Percentiles rank a stretch among this genome's conserved stretches.
Evolutionary conservation across 345 rosid species (phyloP).

Genomic region (Conringia planisiliqua): DNA sequence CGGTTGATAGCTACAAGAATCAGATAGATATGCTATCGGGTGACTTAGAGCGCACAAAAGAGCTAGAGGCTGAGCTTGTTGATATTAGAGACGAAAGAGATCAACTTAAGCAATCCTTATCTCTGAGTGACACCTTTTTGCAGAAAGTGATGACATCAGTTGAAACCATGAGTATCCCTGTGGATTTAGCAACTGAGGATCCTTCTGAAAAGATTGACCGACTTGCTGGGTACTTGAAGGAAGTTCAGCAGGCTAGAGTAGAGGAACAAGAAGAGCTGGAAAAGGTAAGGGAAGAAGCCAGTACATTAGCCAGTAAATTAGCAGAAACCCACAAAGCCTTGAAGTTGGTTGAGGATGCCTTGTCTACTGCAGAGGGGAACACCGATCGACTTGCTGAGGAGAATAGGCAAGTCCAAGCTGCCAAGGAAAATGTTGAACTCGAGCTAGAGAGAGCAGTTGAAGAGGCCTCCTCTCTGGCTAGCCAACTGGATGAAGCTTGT

Average conservation of each 20-base stretch:
- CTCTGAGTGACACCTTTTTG: slow-evolving; percentile 52
- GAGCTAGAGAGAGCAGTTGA: slow-evolving; percentile 56
- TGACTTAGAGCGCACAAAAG: slow-evolving; percentile 48
- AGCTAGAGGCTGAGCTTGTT: slow-evolving; percentile 63
- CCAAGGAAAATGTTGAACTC: slow-evolving; percentile 46
- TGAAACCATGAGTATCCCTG: slow-evolving; percentile 52
- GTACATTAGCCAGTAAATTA: slow-evolving; percentile 40
- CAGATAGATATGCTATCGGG: slow-evolving; percentile 51
- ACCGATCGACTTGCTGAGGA: slow-evolving; percentile 49
- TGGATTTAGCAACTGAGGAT: slow-evolving; percentile 44
- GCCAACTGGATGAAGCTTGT: slow-evolving; percentile 49
- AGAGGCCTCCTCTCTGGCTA: slow-evolving; percentile 48
- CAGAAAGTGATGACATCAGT: slow-evolving; percentile 48
- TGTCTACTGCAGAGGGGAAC: slow-evolving; percentile 48
- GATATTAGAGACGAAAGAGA: slow-evolving; percentile 48
- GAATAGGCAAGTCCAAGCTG: slow-evolving; percentile 48
- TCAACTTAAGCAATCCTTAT: slow-evolving; percentile 56
- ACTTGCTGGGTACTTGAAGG: slow-evolving; percentile 53
- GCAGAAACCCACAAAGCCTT: slow-evolving; percentile 46
- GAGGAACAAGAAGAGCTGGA: slow-evolving; percentile 49
- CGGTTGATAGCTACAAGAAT: slow-evolving; percentile 46
- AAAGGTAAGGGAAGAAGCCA: slow-evolving; percentile 47
- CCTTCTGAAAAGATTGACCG: slow-evolving; percentile 59
- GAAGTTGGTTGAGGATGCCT: slow-evolving; percentile 51
- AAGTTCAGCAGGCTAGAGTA: slow-evolving; percentile 52